These are phyloP conservation scores for Leucosporidium yakuticum DNA, from an alignment of 768 basidiomycete species.

Conservation along the genomic window DNA sequence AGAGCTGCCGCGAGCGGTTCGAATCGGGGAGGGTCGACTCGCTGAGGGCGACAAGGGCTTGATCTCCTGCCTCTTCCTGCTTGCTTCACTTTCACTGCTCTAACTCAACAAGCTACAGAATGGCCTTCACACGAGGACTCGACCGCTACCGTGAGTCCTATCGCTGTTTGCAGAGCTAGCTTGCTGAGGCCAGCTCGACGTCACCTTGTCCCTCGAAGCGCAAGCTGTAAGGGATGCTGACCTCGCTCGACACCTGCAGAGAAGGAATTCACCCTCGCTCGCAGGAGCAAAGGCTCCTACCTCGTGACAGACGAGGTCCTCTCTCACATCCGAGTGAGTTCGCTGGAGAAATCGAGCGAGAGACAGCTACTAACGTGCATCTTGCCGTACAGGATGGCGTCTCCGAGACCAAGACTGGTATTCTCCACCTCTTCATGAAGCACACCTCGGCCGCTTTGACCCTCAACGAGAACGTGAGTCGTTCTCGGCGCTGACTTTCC, in stretches of 20 bases:
- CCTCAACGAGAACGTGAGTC: constrained; percentile 67
- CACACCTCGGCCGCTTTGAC: constrained; percentile 75
- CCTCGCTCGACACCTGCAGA: background rate
- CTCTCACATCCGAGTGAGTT: constrained; percentile 57
- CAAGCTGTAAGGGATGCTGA: background rate
- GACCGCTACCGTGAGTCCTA: too few relatives aligned
- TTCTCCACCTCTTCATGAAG: constrained; percentile 80
- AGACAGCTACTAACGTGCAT: constrained; percentile 10
- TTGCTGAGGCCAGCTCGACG: too few relatives aligned
- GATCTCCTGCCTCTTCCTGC: background rate
- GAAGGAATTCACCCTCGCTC: background rate
- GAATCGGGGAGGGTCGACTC: background rate
- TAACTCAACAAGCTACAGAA: background rate
- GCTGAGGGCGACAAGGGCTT: background rate
- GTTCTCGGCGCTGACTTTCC: background rate
- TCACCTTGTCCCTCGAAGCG: background rate
- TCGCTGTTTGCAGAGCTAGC: too few relatives aligned
- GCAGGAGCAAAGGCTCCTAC: constrained; percentile 48
- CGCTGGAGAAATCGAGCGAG: constrained; percentile 63
- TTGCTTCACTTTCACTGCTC: background rate
- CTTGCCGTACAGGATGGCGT: background rate
- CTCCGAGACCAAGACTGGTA: constrained; percentile 58
- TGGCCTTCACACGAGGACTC: too few relatives aligned
- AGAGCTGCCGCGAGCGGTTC: background rate
- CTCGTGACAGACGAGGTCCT: constrained; percentile 73